Conservation (phyloP, 2,329 filamentous ascomycete genomes). For the Cercospora brassicicola region DNA sequence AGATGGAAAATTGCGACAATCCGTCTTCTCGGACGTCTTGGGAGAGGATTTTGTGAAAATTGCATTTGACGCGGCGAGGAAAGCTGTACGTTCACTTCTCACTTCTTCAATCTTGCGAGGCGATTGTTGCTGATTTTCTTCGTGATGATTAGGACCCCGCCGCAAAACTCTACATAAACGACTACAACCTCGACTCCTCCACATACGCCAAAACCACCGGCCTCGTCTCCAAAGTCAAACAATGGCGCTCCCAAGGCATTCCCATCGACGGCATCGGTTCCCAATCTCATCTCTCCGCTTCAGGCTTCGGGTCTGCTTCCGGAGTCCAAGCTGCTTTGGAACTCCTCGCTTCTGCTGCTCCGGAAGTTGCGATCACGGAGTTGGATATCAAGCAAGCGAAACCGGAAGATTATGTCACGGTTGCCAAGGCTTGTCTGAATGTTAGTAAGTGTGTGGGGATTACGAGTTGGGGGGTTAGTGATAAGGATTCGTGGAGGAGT, state of each 20-base stretch:
- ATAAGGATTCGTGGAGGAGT: constrained; percentile 47
- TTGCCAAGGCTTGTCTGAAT: constrained; percentile 57
- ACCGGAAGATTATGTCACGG: constrained; percentile 58
- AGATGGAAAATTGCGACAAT: constrained; percentile 65
- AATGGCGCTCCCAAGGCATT: constrained; percentile 62
- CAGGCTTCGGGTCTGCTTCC: constrained; percentile 48
- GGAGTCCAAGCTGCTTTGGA: constrained; percentile 45
- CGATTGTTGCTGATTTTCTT: no score
- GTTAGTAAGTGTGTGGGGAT: constrained; percentile 64
- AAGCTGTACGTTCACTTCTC: constrained; percentile 43
- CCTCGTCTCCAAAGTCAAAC: constrained; percentile 58
- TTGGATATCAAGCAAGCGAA: constrained; percentile 64
- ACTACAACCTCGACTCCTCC: constrained; percentile 63
- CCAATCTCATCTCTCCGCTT: constrained; percentile 55
- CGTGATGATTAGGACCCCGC: constrained; percentile 53
- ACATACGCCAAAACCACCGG: constrained; percentile 58
- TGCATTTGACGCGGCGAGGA: constrained; percentile 67
- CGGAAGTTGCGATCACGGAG: constrained; percentile 65
- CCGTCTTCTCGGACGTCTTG: constrained; percentile 66
- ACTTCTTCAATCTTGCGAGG: no score
- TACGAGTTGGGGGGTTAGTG: constrained; percentile 54
- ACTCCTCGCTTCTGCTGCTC: constrained; percentile 52
- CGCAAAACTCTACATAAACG: constrained; percentile 75
- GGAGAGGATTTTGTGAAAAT: constrained; percentile 69
- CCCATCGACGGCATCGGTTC: constrained; percentile 66